A percentile compares a stretch with the other conserved stretches of the same genome.
Conservation (phyloP, 1,139 yeast genomes). For the Torulaspora pretoriensis region DNA sequence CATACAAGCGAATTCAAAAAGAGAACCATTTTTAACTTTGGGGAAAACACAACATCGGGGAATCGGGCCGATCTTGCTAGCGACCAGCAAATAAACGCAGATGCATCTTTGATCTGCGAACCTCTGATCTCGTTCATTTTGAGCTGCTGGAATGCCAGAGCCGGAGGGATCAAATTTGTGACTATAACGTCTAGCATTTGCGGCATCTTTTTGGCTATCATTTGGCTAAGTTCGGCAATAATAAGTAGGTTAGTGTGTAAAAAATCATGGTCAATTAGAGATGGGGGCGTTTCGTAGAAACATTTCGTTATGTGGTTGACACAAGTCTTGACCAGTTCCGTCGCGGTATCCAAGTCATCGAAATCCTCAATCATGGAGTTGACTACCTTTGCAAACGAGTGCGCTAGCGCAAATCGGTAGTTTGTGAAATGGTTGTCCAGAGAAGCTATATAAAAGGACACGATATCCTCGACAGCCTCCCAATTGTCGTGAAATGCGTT, state of each 20-base stretch:
- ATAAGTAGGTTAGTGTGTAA: slow-evolving; percentile 36
- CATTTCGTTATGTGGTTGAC: slow-evolving; percentile 20
- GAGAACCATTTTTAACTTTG: slow-evolving; percentile 26
- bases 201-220: slow-evolving; percentile 25
- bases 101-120: slow-evolving; percentile 72
- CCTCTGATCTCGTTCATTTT: slow-evolving; percentile 53
- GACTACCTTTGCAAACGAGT: slow-evolving; percentile 34
- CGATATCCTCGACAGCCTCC: slow-evolving; percentile 42
- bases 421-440: slow-evolving; percentile 33
- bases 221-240: slow-evolving; percentile 39
- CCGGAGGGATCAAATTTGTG: slow-evolving; percentile 33
- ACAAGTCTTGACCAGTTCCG: slow-evolving; percentile 27
- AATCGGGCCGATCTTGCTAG: slow-evolving; percentile 43
- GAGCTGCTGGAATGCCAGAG: slow-evolving; percentile 53
- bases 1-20: slow-evolving; percentile 49
- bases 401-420: slow-evolving; percentile 35
- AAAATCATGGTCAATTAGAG: slow-evolving; percentile 31
- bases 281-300: slow-evolving; percentile 20
- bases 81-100: slow-evolving; percentile 74
- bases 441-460: slow-evolving; percentile 45
- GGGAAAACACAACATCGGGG: slow-evolving; percentile 22
- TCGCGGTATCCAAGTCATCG: slow-evolving; percentile 26
- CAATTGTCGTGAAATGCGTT: slow-evolving; percentile 24
- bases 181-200: slow-evolving; percentile 12
- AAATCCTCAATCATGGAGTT: slow-evolving; percentile 17